Percentiles rank a stretch among this genome's conserved stretches.
phyloP scores from a whole-genome alignment of 768 basidiomycete genomes.

The Macrolepiota dolichaula region DNA sequence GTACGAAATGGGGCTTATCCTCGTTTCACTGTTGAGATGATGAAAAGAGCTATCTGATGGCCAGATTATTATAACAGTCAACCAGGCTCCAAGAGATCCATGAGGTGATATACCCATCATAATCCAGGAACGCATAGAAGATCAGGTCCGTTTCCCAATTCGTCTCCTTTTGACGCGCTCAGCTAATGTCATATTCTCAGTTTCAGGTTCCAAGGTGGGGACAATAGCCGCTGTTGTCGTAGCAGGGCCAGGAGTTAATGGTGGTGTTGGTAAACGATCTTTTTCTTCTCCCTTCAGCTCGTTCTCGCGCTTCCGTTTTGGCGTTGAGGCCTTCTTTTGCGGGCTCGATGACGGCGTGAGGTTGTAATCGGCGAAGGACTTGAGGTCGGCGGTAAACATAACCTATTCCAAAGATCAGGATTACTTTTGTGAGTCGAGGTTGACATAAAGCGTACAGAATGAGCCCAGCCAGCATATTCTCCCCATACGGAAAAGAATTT shows the following conservation, averaged over 20 bases:
- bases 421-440: not conserved
- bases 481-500: conserved; percentile 74
- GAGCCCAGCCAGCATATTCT: conserved; percentile 86
- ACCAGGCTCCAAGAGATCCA: too few species aligned
- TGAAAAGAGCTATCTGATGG: too few species aligned
- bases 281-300: not conserved
- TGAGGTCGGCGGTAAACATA: conserved; percentile 72
- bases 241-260: conserved; percentile 26
- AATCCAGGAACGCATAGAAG: not conserved
- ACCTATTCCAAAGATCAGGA: conserved; percentile 40
- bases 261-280: conserved; percentile 20
- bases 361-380: conserved; percentile 63
- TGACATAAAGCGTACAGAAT: conserved; percentile 50
- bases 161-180: conserved; percentile 44
- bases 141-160: not conserved
- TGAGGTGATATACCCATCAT: not conserved
- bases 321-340: conserved; percentile 6
- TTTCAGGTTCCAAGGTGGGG: not conserved
- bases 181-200: conserved; percentile 24
- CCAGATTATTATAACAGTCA: too few species aligned
- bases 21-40: too few species aligned
- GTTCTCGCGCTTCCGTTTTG: conserved; percentile 10
- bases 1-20: too few species aligned
- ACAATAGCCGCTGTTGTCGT: conserved; percentile 21
- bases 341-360: conserved; percentile 22